Conservation (phyloP, 2,329 filamentous ascomycete species). For the Fusarium floridanum region DNA sequence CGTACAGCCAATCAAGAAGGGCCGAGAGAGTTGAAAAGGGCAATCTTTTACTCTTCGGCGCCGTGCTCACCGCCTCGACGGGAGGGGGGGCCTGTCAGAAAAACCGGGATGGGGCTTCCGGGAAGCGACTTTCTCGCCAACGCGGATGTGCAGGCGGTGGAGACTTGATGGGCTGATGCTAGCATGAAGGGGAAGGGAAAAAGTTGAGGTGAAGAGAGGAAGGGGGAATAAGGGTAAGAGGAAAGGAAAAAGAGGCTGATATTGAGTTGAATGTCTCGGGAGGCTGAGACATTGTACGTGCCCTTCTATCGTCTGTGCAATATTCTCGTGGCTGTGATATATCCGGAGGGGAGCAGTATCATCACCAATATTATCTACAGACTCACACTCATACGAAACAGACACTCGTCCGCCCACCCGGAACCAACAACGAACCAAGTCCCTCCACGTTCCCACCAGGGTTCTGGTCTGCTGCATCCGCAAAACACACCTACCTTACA, state of each 20-base stretch:
- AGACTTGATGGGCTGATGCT: conserved; percentile 24
- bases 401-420: background rate
- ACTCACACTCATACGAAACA: background rate
- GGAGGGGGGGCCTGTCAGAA: background rate
- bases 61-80: conserved; percentile 32
- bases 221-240: background rate
- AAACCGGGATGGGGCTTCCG: conserved; percentile 7
- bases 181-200: conserved; percentile 16
- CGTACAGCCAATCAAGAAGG: conserved; percentile 35
- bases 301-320: background rate
- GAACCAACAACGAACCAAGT: conserved; percentile 36
- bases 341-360: background rate
- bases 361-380: background rate
- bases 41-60: conserved; percentile 19
- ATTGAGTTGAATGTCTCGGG: conserved; percentile 1
- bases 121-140: conserved; percentile 4
- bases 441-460: conserved; percentile 35
- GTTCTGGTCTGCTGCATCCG: conserved; percentile 10
- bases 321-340: background rate
- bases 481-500: conserved; percentile 20
- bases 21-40: conserved; percentile 38
- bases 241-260: background rate
- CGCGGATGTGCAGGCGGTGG: conserved; percentile 27
- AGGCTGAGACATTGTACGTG: background rate
- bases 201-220: background rate